These are phyloP conservation scores for Solanum hybrid DNA, from an alignment of 305 asterid genomes.

Conservation along the genomic window DNA sequence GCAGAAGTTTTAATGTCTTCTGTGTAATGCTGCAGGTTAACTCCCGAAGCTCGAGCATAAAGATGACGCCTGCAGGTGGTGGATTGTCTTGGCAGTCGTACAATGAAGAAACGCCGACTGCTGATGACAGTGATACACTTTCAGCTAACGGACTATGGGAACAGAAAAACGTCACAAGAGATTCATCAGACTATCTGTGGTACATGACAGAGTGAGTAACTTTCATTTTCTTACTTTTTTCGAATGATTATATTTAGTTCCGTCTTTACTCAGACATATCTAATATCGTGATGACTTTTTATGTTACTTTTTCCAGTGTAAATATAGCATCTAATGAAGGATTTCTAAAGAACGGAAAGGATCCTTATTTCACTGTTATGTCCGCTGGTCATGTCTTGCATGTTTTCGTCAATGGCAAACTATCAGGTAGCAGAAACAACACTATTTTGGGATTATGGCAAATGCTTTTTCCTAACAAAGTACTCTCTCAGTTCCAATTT, in stretches of 20 bases:
- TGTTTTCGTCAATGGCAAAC: conserved; percentile 64
- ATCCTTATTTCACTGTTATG: conserved; percentile 61
- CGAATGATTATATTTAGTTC: background rate
- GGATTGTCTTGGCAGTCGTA: conserved; percentile 68
- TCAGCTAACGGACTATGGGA: conserved; percentile 53
- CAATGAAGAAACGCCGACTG: conserved; percentile 64
- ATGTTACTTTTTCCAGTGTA: conserved; percentile 33
- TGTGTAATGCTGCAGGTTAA: conserved; percentile 41
- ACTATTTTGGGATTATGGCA: background rate
- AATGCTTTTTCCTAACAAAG: background rate
- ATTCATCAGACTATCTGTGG: conserved; percentile 87
- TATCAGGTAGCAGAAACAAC: conserved; percentile 42
- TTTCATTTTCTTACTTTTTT: background rate
- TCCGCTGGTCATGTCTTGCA: conserved; percentile 93
- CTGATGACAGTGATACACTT: conserved; percentile 46
- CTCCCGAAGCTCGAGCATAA: conserved; percentile 33
- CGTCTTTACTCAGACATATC: background rate
- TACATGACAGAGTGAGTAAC: conserved; percentile 72
- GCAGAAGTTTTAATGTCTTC: background rate
- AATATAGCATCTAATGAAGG: conserved; percentile 63
- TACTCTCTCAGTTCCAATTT: background rate
- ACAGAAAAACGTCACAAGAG: conserved; percentile 70
- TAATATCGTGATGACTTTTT: background rate
- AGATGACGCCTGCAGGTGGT: conserved; percentile 45
- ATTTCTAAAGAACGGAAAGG: conserved; percentile 50